A percentile compares a stretch with the other conserved stretches of the same genome.
Conservation (phyloP, 106 monocot genomes). For the Dioscorea zingiberensis region DNA sequence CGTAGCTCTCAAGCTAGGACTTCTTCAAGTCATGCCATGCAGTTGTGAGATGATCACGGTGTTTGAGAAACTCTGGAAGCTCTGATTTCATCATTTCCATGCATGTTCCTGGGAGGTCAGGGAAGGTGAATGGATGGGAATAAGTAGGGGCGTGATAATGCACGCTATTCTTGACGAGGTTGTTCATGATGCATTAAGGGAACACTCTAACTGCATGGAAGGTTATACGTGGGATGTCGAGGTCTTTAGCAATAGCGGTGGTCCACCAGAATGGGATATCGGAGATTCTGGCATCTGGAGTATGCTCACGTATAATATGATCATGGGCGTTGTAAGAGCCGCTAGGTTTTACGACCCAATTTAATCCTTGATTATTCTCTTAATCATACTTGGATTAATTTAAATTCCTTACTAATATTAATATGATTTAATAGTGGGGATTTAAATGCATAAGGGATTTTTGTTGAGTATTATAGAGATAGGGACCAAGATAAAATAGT, state of each 20-base stretch:
- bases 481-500: too few relatives aligned
- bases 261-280: conserved; percentile 3
- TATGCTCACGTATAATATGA: background rate
- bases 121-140: too few relatives aligned
- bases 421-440: too few relatives aligned
- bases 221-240: background rate
- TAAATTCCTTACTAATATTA: too few relatives aligned
- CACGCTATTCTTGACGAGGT: background rate
- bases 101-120: conserved; percentile 1
- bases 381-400: too few relatives aligned
- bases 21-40: background rate
- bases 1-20: background rate
- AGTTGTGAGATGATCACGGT: background rate
- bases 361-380: too few relatives aligned
- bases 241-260: background rate
- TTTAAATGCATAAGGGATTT: too few relatives aligned
- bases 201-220: conserved; percentile 4
- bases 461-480: too few relatives aligned
- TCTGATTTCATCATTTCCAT: background rate
- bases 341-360: too few relatives aligned
- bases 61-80: background rate
- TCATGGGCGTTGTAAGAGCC: too few relatives aligned
- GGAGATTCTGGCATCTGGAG: too few relatives aligned
- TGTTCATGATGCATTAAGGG: background rate
- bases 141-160: background rate